Conservation (phyloP, 2,329 filamentous ascomycete genomes). For the Paraconiothyrium sp. region DNA sequence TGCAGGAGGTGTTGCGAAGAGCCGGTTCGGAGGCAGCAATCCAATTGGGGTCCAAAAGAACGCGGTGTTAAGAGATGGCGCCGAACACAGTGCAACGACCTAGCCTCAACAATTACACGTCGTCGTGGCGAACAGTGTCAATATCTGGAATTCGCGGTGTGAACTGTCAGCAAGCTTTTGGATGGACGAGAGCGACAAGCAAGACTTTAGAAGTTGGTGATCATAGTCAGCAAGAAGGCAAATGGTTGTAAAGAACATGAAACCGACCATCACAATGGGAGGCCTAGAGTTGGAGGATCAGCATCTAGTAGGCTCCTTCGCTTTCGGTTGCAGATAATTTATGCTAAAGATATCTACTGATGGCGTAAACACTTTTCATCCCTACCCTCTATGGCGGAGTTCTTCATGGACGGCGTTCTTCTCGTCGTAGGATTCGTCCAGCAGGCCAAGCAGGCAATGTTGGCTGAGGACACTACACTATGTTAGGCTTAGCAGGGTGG, state of each 20-base stretch:
- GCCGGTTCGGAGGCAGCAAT: background rate
- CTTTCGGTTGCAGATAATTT: background rate
- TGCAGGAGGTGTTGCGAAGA: conserved; percentile 11
- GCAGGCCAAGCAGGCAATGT: background rate
- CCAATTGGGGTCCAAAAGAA: conserved; percentile 11
- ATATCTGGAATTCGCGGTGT: background rate
- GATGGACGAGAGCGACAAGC: background rate
- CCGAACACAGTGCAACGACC: conserved; percentile 4
- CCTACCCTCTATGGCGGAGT: conserved; percentile 1
- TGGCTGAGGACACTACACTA: background rate
- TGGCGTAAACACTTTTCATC: background rate
- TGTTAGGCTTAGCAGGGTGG: background rate
- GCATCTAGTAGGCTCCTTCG: background rate
- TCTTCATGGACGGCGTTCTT: background rate
- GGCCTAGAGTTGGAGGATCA: background rate
- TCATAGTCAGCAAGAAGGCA: conserved; percentile 1
- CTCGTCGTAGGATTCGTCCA: conserved; percentile 6
- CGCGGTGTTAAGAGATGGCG: background rate
- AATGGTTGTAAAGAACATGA: background rate
- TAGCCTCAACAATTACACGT: background rate
- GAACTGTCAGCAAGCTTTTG: background rate
- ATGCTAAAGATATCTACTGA: conserved; percentile 11
- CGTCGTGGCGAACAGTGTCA: background rate
- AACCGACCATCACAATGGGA: background rate
- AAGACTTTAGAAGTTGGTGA: background rate